These are phyloP conservation scores for Xylariomycetidae sp. DNA, from an alignment of 2,329 filamentous ascomycete species.

Conservation along the genomic window DNA sequence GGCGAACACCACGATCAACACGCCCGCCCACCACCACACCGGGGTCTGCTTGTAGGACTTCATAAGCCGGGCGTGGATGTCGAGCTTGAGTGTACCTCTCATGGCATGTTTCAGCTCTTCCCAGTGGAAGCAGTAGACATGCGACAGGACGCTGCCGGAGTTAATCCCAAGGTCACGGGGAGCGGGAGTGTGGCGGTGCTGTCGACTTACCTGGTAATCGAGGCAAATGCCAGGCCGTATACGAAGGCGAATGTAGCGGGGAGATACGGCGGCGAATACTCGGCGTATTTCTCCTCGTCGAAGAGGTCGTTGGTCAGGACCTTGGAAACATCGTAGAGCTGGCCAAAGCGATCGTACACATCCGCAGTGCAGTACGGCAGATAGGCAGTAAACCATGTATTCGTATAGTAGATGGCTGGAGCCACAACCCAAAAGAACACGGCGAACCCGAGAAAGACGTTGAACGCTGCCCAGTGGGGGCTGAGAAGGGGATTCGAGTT, in stretches of 20 bases:
- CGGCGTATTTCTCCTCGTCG: slow-evolving; percentile 40
- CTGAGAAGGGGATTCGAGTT: slow-evolving; percentile 35
- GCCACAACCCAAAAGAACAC: slow-evolving; percentile 42
- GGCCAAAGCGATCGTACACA: slow-evolving; percentile 47
- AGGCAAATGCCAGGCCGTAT: slow-evolving; percentile 24
- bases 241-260: slow-evolving; percentile 21
- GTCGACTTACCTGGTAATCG: slow-evolving; percentile 26
- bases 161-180: slow-evolving; percentile 22
- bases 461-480: slow-evolving; percentile 40
- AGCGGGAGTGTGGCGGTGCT: slow-evolving; percentile 45
- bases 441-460: slow-evolving; percentile 35
- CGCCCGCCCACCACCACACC: slow-evolving; percentile 37
- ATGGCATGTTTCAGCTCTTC: slow-evolving; percentile 23
- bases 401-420: slow-evolving; percentile 40
- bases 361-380: slow-evolving; percentile 46
- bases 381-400: slow-evolving; percentile 45
- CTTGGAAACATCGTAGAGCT: slow-evolving; percentile 39
- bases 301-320: slow-evolving; percentile 41
- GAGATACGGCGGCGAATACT: slow-evolving; percentile 37
- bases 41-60: slow-evolving; percentile 32
- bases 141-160: slow-evolving; percentile 21
- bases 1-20: slow-evolving; percentile 26
- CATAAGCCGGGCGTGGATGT: slow-evolving; percentile 39
- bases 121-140: slow-evolving; percentile 49
- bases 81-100: slow-evolving; percentile 24